A percentile compares a stretch with the other conserved stretches of the same genome.
phyloP scores from a whole-genome alignment of 208 protist species.

The Kentomonas sorsogonicus region DNA sequence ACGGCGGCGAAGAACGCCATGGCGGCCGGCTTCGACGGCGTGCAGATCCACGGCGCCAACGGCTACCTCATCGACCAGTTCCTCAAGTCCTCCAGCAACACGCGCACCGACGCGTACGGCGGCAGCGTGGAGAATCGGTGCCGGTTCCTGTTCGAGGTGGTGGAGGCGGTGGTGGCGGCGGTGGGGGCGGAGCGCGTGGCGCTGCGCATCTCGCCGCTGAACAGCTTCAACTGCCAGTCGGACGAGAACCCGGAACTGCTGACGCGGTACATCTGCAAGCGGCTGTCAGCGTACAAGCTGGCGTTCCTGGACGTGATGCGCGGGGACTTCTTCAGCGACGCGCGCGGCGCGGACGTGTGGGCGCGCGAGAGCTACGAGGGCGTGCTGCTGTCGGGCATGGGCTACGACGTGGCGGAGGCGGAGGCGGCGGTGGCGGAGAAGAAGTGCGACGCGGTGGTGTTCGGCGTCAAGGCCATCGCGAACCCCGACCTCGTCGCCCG shows the following conservation, averaged over 20 bases:
- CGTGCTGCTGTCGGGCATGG: conserved; percentile 35
- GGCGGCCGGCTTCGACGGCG: conserved; percentile 83
- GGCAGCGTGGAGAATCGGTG: conserved; percentile 73
- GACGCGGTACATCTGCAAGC: conserved; percentile 40
- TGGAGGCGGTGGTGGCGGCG: conserved; percentile 41
- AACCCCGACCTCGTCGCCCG: conserved; percentile 70
- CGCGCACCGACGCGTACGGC: conserved; percentile 84
- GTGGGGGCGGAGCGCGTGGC: conserved; percentile 37
- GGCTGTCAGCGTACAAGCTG: conserved; percentile 37
- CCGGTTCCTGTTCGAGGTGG: conserved; percentile 69
- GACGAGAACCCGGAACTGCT: conserved; percentile 36
- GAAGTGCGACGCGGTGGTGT: conserved; percentile 45
- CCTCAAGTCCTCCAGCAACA: conserved; percentile 63
- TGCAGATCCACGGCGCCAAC: conserved; percentile 88
- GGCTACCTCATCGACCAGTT: conserved; percentile 91
- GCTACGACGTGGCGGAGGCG: conserved; percentile 36
- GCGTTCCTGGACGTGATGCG: conserved; percentile 32
- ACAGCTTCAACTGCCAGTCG: conserved; percentile 28
- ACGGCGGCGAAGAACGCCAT: conserved; percentile 60
- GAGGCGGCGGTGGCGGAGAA: conserved; percentile 26
- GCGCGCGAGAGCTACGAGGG: conserved; percentile 37
- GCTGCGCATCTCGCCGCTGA: conserved; percentile 60
- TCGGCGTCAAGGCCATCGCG: conserved; percentile 46
- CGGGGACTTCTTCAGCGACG: conserved; percentile 13
- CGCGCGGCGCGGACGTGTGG: conserved; percentile 30